Evolutionary conservation across 2,329 filamentous ascomycete species (phyloP), one percentile per base, ranked within the genome.

Genomic region (Didymella lethalis): DNA sequence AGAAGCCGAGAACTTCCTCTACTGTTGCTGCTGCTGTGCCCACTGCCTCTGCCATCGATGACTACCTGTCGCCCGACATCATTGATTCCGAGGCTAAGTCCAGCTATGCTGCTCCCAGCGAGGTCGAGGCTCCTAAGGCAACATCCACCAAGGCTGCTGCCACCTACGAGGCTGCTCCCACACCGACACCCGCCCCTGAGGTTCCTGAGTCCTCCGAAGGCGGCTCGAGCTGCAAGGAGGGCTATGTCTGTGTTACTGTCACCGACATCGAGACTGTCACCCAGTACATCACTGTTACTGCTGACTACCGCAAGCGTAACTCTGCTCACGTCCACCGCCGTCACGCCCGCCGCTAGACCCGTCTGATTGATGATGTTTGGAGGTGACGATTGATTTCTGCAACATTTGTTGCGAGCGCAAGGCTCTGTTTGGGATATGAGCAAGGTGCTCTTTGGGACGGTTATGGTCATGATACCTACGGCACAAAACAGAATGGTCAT

Each of bases 261-360:
- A 65, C 62, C 8, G 63, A 66, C 25, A 53, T 65, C 45, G 64
- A 68, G 48, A 58, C 68, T 5, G 67, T 73, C 18, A 74, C 71
- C 1, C 55, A 72, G 64, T 66, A 67, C 7, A 63, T 68, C 40
- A 73, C 71, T 12, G 64, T 68, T 1, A 75, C 72, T 54, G 64
- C 65, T 31, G 62, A 64, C 18, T 47, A 65, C 54, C 62, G 52
- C 48, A 67, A 59, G 64, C 59, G 64, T 29, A 41, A 40, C 26
- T 49, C 46, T 29, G 56, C 48, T 26, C 46, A 50, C 26, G 43
- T 34, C 14, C 41, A 38, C 16, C 54, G 51, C 40, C 23, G 54
- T 23, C 55, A 64, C n/a, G 54, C 51, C n/a, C 54, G 50, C 41
- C 56, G 41, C 41, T 59, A 51, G 34, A 51, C 18, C 23, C 23